phyloP scores from a whole-genome alignment of 352 stramenopile species.

The Globisporangium alternatum region DNA sequence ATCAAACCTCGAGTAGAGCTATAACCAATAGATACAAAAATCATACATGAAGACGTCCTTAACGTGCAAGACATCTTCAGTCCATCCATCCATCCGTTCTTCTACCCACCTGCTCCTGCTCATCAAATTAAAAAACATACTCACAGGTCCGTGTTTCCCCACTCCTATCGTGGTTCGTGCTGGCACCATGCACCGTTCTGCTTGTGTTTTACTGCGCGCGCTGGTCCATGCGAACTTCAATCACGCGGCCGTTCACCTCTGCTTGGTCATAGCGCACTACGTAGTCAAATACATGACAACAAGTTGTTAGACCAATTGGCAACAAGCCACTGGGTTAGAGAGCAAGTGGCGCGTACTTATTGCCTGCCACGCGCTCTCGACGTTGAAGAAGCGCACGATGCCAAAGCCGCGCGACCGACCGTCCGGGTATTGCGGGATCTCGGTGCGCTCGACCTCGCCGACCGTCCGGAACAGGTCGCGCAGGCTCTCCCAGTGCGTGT shows the following conservation, averaged over 20 bases:
- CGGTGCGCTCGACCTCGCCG: constrained; percentile 63
- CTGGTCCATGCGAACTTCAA: constrained; percentile 72
- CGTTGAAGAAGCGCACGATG: constrained; percentile 58
- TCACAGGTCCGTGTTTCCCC: neutral
- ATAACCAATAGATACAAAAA: constrained; percentile 7
- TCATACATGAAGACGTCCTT: neutral
- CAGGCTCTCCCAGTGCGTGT: constrained; percentile 66
- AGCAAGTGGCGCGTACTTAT: constrained; percentile 43
- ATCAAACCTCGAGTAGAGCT: neutral
- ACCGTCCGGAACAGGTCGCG: constrained; percentile 66
- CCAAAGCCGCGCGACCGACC: constrained; percentile 68
- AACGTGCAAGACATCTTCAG: neutral
- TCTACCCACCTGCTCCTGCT: neutral
- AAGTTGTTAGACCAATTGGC: neutral
- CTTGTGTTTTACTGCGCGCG: constrained; percentile 25
- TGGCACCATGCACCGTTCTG: neutral
- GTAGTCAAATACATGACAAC: constrained; percentile 5
- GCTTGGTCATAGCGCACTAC: constrained; percentile 60
- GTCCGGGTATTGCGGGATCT: constrained; percentile 55
- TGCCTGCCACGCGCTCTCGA: constrained; percentile 45
- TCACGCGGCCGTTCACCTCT: constrained; percentile 60
- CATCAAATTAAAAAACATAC: neutral
- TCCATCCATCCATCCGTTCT: constrained; percentile 5
- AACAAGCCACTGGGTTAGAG: neutral
- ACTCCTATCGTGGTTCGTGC: neutral